Percentiles rank a stretch among this genome's conserved stretches.
Conservation (phyloP, 495 filamentous ascomycete species). For the Pyronema domesticum region DNA sequence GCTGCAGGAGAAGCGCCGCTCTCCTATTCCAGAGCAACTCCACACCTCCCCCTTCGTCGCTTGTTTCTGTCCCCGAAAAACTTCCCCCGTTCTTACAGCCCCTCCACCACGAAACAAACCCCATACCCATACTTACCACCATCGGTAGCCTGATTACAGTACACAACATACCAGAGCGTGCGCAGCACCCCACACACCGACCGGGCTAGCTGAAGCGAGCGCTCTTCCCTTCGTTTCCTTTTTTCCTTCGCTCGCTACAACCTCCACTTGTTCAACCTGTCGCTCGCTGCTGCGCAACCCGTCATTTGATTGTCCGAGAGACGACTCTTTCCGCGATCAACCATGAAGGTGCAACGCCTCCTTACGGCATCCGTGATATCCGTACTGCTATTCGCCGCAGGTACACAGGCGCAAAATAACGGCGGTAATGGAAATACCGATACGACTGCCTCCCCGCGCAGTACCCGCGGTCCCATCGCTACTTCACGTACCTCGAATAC, state of each 20-base stretch:
- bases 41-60: not conserved
- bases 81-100: not conserved
- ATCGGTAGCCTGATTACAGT: not conserved
- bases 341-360: not conserved
- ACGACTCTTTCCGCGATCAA: not conserved
- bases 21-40: too few species aligned
- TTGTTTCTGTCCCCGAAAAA: not conserved
- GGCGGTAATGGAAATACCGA: not conserved
- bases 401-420: not conserved
- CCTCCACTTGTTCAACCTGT: not conserved
- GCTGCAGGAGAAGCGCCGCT: too few species aligned
- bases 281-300: not conserved
- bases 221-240: not conserved
- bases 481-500: not conserved
- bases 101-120: too few species aligned
- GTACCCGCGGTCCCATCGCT: not conserved
- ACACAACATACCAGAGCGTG: too few species aligned
- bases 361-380: not conserved
- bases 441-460: not conserved
- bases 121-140: not conserved
- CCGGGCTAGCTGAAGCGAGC: too few species aligned
- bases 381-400: not conserved
- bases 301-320: too few species aligned
- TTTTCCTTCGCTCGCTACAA: not conserved
- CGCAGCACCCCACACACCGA: too few species aligned